Base-by-base conservation (phyloP, 2,329 filamentous ascomycete genomes). In the Stachybotrys echinatus region DNA sequence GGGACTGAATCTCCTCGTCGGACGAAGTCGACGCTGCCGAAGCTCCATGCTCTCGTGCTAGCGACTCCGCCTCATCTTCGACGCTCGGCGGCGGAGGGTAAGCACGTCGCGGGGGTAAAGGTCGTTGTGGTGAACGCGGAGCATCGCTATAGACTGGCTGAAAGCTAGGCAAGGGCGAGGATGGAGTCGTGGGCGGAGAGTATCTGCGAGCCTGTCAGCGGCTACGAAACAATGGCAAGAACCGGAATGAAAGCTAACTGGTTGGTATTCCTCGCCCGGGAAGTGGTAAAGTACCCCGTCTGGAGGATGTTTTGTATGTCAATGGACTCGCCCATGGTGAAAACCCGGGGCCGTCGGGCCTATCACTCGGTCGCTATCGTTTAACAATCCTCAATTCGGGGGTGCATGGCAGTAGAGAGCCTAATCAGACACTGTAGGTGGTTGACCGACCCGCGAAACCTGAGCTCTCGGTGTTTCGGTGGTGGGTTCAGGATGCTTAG, bases 21-120 rank as follows among this genome's bases (percentile, higher is more conserved):
- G 53, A 55, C 12, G 52, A 37, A 18, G 55, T 59, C 42, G 57
- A 64, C 47, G 56, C 57, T 37, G 65, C 52, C 12, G 48, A 47
- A 23, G 67, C 66, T 22, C 74, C 73, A 58, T 80, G 67, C 61
- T 91, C 87, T 62, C 76, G 81, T 6, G 77, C 78, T 37, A 89
- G 66, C 7, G 86, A 80, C 14, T 72, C 75, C 17, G 63, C 70
- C 64, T 89, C 87, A 61, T 91, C 87, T 63, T 92, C 87, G 45
- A 86, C 85, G 34, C 67, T 83, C 4, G 87, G 84, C 18, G 74
- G 73, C 2, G 85, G 86, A 6, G 85, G 83, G 61, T 73, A 75
- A 52, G 64, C 59, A 49, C 54, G 65, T 42, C 61, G 49, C 38
- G 49, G 44, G 42, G 57, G 57, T 42, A 52, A 42, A 42, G 56